Conservation (phyloP, 192 early-diverging fungal genomes). For the Phycomyces blakesleeanus region DNA sequence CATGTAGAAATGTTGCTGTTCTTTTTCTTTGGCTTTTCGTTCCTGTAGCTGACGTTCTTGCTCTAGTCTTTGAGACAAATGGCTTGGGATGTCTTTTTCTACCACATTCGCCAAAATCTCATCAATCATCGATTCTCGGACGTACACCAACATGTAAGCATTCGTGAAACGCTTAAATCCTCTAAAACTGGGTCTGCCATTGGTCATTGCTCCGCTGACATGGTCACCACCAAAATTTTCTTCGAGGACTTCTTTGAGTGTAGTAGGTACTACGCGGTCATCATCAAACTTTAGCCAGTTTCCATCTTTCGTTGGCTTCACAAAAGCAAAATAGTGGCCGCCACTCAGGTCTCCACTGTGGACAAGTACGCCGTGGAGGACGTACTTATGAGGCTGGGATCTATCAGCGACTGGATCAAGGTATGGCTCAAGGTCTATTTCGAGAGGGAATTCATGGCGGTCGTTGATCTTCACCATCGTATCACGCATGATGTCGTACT, state of each 20-base stretch:
- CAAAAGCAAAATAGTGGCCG: constrained; percentile 92
- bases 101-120: constrained; percentile 63
- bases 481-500: constrained; percentile 92
- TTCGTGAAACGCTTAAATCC: constrained; percentile 84
- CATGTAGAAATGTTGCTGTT: constrained; percentile 67
- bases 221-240: constrained; percentile 91
- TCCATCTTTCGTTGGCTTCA: constrained; percentile 74
- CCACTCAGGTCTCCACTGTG: constrained; percentile 91
- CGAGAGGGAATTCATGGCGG: constrained; percentile 88
- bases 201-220: constrained; percentile 28
- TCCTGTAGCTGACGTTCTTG: constrained; percentile 61
- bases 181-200: constrained; percentile 41
- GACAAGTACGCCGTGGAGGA: constrained; percentile 89
- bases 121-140: constrained; percentile 74
- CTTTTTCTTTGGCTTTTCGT: constrained; percentile 58
- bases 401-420: constrained; percentile 61
- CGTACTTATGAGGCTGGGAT: constrained; percentile 67
- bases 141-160: constrained; percentile 99
- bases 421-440: constrained; percentile 83
- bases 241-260: constrained; percentile 80
- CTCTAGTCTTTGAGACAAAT: constrained; percentile 57
- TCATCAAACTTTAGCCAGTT: constrained; percentile 96
- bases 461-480: constrained; percentile 91
- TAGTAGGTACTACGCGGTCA: constrained; percentile 82
- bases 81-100: constrained; percentile 74